phyloP scores from a whole-genome alignment of 495 filamentous ascomycete genomes.

The Sabuloglossum arenarium region DNA sequence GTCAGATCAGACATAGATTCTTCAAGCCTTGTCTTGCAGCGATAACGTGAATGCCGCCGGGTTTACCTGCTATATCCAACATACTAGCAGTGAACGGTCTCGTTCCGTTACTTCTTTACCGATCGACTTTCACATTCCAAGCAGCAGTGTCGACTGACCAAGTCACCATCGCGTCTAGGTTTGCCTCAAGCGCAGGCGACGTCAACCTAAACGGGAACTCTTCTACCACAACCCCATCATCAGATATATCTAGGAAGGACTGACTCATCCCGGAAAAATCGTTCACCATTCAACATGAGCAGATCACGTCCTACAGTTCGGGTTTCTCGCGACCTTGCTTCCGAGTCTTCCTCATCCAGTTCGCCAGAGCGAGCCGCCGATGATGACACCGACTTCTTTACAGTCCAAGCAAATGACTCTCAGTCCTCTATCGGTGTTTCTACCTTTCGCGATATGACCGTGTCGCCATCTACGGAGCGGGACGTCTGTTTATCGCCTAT shows the following conservation, averaged over 20 bases:
- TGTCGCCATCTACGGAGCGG: constrained; percentile 27
- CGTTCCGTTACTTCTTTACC: too few relatives aligned
- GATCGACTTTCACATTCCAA: too few relatives aligned
- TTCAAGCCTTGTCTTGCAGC: background rate
- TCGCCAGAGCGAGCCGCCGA: constrained; percentile 59
- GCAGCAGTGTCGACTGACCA: background rate
- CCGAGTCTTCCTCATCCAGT: constrained; percentile 52
- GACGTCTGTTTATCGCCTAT: constrained; percentile 48
- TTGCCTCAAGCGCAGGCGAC: background rate
- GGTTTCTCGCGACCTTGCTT: background rate
- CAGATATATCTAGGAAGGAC: background rate
- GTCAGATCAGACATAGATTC: background rate
- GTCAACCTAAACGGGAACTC: background rate
- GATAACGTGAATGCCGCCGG: background rate
- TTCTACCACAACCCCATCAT: background rate
- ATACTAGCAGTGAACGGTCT: too few relatives aligned
- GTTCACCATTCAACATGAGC: constrained; percentile 2
- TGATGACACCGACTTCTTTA: constrained; percentile 87
- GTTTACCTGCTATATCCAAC: background rate
- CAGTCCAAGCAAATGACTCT: constrained; percentile 65
- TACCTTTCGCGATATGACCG: constrained; percentile 46
- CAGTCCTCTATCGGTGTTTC: constrained; percentile 70
- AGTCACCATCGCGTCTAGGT: background rate
- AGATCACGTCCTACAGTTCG: background rate
- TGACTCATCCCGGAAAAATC: background rate